A percentile compares a stretch with the other conserved stretches of the same genome.
Conservation (phyloP, 305 asterid genomes). For the Rubia peregrina region DNA sequence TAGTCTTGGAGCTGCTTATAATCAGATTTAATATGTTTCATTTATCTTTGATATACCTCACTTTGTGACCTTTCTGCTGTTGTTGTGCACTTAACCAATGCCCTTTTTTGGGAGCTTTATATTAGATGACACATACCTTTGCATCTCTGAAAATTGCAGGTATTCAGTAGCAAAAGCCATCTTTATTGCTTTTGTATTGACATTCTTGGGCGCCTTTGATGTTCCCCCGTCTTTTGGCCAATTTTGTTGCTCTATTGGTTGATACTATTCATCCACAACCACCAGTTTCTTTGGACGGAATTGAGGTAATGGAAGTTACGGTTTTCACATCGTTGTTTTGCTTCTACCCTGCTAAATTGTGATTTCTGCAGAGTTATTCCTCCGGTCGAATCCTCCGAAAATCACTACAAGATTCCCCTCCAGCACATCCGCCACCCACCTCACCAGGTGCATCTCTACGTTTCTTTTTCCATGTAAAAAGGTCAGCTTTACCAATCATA, state of each 20-base stretch:
- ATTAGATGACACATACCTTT: slow-evolving; percentile 13
- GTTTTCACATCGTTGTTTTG: not conserved
- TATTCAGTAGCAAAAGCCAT: slow-evolving; percentile 77
- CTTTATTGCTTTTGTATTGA: slow-evolving; percentile 65
- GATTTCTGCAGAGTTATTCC: not conserved
- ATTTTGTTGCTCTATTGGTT: slow-evolving; percentile 92
- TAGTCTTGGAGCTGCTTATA: not conserved
- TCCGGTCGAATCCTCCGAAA: slow-evolving; percentile 25
- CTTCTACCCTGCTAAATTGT: not conserved
- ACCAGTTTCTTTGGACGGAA: too few species aligned
- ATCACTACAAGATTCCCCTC: slow-evolving; percentile 18
- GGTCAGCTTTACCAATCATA: not conserved
- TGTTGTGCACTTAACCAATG: not conserved
- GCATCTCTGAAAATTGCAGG: slow-evolving; percentile 42
- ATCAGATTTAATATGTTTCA: not conserved
- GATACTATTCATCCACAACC: slow-evolving; percentile 61
- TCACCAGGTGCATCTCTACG: slow-evolving; percentile 21
- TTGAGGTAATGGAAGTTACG: slow-evolving; percentile 11
- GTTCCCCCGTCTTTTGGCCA: slow-evolving; percentile 99
- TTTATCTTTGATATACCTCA: not conserved
- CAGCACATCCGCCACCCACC: slow-evolving; percentile 19
- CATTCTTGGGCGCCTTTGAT: slow-evolving; percentile 86
- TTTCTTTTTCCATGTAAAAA: not conserved
- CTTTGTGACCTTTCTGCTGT: not conserved
- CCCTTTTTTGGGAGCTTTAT: not conserved